phyloP scores from a whole-genome alignment of 2,329 filamentous ascomycete species.

The Thermomyces lanuginosus region DNA sequence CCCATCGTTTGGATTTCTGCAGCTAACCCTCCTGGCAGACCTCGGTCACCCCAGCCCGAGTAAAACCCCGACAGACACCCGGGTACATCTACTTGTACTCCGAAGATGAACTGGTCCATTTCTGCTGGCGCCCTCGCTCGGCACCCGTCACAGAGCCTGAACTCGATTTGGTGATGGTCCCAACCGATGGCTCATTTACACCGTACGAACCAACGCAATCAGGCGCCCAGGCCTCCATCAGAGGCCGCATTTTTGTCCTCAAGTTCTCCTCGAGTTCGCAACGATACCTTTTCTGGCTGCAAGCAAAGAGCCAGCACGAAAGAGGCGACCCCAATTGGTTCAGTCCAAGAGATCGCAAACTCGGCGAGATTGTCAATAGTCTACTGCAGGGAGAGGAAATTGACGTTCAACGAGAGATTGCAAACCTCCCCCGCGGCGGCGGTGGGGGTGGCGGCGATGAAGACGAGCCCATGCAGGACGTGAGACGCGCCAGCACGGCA shows the following conservation, averaged over 20 bases:
- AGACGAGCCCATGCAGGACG: slow-evolving; percentile 66
- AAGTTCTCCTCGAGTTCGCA: slow-evolving; percentile 89
- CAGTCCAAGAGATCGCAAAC: slow-evolving; percentile 69
- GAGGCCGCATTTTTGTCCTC: slow-evolving; percentile 81
- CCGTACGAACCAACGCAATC: slow-evolving; percentile 53
- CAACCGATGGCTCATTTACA: slow-evolving; percentile 69
- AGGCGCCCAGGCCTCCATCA: slow-evolving; percentile 48
- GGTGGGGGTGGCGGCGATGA: slow-evolving; percentile 44
- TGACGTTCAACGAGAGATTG: slow-evolving; percentile 57
- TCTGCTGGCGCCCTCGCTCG: slow-evolving; percentile 83
- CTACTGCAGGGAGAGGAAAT: slow-evolving; percentile 81
- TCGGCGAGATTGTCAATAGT: slow-evolving; percentile 71
- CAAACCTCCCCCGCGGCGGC: slow-evolving; percentile 39
- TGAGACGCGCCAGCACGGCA: slow-evolving; percentile 45
- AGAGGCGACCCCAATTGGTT: slow-evolving; percentile 58
- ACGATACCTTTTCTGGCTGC: slow-evolving; percentile 89
- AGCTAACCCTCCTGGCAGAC: too few species aligned
- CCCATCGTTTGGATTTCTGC: neutral
- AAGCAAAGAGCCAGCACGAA: slow-evolving; percentile 68
- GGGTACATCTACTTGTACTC: slow-evolving; percentile 87
- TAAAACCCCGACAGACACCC: slow-evolving; percentile 54
- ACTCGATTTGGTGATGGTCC: slow-evolving; percentile 85
- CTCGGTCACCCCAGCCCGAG: slow-evolving; percentile 47
- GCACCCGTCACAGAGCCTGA: slow-evolving; percentile 56
- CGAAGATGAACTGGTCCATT: slow-evolving; percentile 89